Conservation (phyloP, 257 asterid species). For the Phtheirospermum japonicum region DNA sequence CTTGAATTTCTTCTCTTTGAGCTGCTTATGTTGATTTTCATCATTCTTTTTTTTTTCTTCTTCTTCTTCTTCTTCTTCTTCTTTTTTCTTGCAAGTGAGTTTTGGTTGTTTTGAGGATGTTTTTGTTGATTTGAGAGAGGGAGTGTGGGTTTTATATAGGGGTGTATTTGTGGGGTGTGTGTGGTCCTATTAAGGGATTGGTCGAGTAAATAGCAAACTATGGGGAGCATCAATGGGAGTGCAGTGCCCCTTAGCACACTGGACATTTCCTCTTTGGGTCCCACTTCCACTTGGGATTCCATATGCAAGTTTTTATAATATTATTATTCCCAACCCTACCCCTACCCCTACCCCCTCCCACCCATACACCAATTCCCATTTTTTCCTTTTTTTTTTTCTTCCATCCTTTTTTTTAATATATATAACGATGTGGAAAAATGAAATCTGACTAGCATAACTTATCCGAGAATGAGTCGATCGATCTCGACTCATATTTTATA, state of each 20-base stretch:
- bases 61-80: too few relatives aligned
- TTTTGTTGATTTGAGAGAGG: neutral
- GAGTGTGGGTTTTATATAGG: constrained; percentile 43
- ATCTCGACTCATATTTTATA: too few relatives aligned
- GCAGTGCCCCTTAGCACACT: constrained; percentile 55
- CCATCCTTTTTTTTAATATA: too few relatives aligned
- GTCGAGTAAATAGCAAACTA: constrained; percentile 61
- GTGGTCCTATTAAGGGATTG: constrained; percentile 38
- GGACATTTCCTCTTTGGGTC: constrained; percentile 37
- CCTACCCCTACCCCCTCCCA: too few relatives aligned
- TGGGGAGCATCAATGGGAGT: too few relatives aligned
- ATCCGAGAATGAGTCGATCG: too few relatives aligned
- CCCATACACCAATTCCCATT: too few relatives aligned
- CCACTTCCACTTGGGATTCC: constrained; percentile 45
- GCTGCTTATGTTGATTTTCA: constrained; percentile 55
- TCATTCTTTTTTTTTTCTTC: constrained; percentile 5
- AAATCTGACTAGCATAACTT: too few relatives aligned
- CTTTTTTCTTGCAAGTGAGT: neutral
- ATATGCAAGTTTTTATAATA: neutral
- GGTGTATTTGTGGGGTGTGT: constrained; percentile 16
- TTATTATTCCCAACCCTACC: neutral
- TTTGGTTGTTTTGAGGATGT: neutral
- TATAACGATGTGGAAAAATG: too few relatives aligned
- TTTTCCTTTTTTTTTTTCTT: too few relatives aligned
- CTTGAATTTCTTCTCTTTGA: constrained; percentile 63